These are phyloP conservation scores for Lactarius quietus DNA, from an alignment of 768 basidiomycete genomes.

Conservation along the genomic window DNA sequence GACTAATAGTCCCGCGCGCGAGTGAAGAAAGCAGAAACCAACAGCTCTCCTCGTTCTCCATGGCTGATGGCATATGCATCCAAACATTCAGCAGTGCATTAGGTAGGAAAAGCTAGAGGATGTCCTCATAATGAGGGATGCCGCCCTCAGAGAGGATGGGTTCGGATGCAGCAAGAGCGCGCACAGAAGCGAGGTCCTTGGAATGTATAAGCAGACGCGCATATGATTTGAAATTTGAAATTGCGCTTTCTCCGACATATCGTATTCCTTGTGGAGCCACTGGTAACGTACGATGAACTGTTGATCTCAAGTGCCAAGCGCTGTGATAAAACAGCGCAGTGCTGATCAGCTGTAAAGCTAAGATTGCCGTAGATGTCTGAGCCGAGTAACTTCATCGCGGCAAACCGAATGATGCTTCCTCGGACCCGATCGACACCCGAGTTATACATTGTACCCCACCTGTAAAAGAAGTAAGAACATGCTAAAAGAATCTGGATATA, in stretches of 20 bases:
- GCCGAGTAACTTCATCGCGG: background rate
- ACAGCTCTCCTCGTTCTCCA: background rate
- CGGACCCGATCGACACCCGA: too few species aligned
- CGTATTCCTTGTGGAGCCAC: background rate
- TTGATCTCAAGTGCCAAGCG: background rate
- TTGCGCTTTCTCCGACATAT: background rate
- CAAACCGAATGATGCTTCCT: background rate
- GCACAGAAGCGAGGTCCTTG: background rate
- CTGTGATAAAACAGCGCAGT: background rate
- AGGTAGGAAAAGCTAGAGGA: background rate
- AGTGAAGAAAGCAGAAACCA: background rate
- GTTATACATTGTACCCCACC: background rate
- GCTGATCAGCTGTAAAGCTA: background rate
- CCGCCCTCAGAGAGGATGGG: constrained; percentile 7
- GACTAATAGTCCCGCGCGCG: background rate
- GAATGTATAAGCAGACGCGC: background rate
- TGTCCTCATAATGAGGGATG: background rate
- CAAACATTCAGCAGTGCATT: background rate
- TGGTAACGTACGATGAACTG: background rate
- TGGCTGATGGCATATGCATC: background rate
- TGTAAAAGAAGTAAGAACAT: background rate
- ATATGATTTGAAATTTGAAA: background rate
- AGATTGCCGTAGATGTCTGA: rapidly evolving
- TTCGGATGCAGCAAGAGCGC: background rate
- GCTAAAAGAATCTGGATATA: background rate